These are phyloP conservation scores for Boeremia lycopersici DNA, from an alignment of 2,329 filamentous ascomycete species.

Conservation along the genomic window DNA sequence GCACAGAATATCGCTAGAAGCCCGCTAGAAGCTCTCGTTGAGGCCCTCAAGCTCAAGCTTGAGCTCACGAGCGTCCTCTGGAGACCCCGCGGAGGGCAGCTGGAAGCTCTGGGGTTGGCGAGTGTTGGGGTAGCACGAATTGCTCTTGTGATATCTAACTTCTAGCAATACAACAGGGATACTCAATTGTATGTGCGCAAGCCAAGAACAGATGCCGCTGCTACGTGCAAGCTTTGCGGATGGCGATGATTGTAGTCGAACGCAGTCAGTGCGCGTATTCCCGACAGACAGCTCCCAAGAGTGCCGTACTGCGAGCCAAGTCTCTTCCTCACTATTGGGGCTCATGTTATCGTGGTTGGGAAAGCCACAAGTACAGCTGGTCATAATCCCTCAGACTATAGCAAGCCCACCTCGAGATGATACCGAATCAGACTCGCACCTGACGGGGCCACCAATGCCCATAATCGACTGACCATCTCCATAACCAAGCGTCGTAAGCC, in stretches of 20 bases:
- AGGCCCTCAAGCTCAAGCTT: conserved; percentile 7
- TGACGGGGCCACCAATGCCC: conserved; percentile 3
- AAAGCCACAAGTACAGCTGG: conserved; percentile 9
- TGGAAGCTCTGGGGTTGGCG: background rate
- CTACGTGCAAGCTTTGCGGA: background rate
- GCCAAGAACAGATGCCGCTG: background rate
- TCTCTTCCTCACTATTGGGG: conserved; percentile 3
- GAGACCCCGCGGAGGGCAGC: conserved; percentile 1
- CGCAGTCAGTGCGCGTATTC: background rate
- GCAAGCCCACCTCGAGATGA: background rate
- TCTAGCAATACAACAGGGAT: background rate
- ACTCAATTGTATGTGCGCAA: background rate
- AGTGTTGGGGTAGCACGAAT: background rate
- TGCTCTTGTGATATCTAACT: background rate
- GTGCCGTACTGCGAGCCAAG: background rate
- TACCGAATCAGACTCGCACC: conserved; percentile 8
- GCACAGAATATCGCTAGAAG: conserved; percentile 16
- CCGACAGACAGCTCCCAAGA: conserved; percentile 3
- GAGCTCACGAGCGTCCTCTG: conserved; percentile 1
- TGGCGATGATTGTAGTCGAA: background rate
- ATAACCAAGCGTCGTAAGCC: conserved; percentile 7
- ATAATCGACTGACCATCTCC: conserved; percentile 1
- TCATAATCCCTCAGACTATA: conserved; percentile 5
- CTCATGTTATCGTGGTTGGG: conserved; percentile 8
- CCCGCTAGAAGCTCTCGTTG: conserved; percentile 10